Evolutionary conservation across 371 early-diverging fungal genomes (phyloP).

Genomic region (Blyttiomyces sp.): DNA sequence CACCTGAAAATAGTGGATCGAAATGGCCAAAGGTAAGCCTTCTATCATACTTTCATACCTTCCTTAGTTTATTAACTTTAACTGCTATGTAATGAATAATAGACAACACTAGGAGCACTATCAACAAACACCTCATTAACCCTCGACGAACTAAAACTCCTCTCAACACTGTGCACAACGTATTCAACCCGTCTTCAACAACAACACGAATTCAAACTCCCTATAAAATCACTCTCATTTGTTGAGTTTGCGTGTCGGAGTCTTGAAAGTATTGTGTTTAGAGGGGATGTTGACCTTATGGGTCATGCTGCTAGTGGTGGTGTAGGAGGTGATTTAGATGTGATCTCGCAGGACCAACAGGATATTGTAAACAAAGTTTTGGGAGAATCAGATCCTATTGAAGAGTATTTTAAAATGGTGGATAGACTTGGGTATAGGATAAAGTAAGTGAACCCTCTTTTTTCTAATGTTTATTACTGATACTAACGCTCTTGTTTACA

Average conservation of each 20-base stretch:
- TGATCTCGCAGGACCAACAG: not conserved
- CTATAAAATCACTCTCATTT: conserved; percentile 6
- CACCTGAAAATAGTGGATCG: conserved; percentile 9
- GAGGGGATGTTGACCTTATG: conserved; percentile 1
- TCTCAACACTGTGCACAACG: conserved; percentile 3
- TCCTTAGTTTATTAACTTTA: too few species aligned
- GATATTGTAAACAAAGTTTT: conserved; percentile 2
- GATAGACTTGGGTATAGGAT: conserved; percentile 3
- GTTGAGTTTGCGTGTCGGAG: conserved; percentile 6
- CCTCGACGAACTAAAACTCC: not conserved
- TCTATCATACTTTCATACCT: not conserved
- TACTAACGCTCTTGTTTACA: not conserved
- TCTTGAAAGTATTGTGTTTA: not conserved
- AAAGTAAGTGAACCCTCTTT: not conserved
- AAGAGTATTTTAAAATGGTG: conserved; percentile 1
- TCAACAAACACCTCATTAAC: too few species aligned
- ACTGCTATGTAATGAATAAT: too few species aligned
- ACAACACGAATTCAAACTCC: conserved; percentile 2
- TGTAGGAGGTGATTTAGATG: not conserved
- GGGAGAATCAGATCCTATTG: conserved; percentile 1
- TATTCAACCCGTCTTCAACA: not conserved
- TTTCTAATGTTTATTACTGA: not conserved
- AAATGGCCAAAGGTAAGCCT: conserved; percentile 17
- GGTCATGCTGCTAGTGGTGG: not conserved
- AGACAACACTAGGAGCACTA: conserved; percentile 13